Evolutionary conservation across 2,329 filamentous ascomycete genomes (phyloP), one percentile per base, ranked within the genome.

Genomic region (Claviceps lovelessii): DNA sequence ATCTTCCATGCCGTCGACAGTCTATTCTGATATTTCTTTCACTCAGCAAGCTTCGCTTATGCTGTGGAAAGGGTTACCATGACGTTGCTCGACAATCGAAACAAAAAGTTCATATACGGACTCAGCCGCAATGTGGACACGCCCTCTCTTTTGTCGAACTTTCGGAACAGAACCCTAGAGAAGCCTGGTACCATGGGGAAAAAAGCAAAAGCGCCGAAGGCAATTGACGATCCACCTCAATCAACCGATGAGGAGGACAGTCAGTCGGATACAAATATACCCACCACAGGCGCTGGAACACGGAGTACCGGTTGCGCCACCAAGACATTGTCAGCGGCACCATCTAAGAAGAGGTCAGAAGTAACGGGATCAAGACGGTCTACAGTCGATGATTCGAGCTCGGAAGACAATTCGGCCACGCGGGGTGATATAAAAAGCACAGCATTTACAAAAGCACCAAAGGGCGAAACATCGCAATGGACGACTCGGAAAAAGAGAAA

Each of bases 381-480:
- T 6, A 9, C 50, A 35, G 53, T 45, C 55, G 59, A 61, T 31
- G 60, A 62, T 51, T 68, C 65, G 44, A 53, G 51, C 39, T 53
- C 51, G 2, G 63, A 61, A 28, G 62, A 67, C 37, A 62, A 67
- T 28, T 55, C 54, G 31, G 58, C 55, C 37, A 55, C 56, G n/a
- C 58, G 60, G 5, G 67, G 61, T 17, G 58, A 64, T 52, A 73
- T 75, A 31, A 63, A 58, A 42, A 59, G 58, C 9, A 71, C 68
- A n/a, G 55, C 37, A 13, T 74, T 73, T 47, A 29, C 47, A 2
- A 37, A 49, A 23, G 31, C 55, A n/a, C 39, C 46, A 35, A 23
- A n/a, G 29, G 17, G 53, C 41, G 50, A 41, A 5, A 58, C 51
- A 17, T 23, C 44, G 35, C 54, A 52, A 44, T 56, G 44, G 19